Base-by-base conservation (phyloP, 108 stramenopile genomes). In the Cyclotella kingstonii region DNA sequence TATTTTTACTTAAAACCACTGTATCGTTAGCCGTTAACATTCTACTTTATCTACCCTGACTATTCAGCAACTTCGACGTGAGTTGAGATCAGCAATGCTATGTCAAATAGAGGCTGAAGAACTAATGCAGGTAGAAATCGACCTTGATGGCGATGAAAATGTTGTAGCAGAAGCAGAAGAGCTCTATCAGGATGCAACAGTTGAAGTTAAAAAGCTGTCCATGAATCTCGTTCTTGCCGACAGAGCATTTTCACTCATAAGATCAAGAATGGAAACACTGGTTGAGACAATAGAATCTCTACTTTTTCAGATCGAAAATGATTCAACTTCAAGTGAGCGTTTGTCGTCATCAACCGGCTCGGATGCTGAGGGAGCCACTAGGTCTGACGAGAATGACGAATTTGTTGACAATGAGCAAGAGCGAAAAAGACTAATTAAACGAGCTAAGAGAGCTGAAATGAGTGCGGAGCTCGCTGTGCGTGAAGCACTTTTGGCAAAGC, bases 161-260 rank as follows among this genome's bases (percentile, higher is more conserved):
- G 55, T 86, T 56, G 84, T 92, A 71, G 83, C 87, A 15, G 91
- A 92, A 51, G 84, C 91, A 19, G 91, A 92, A 61, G 79, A 89
- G 62, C 63, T 73, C 5, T 89, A 86, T 56, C 77, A 84, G 30
- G 64, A 73, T 27, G 62, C 81, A 30, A 88, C 88, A 66, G 70
- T 80, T 49, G 82, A 87, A 22, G 91, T 92, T 29, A 89, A 87
- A 52, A 64, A 69, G 7, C 55, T 92, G 15, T 86, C 91, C 1
- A 78, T 81, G 39, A 74, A 84, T 47, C 58, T 92, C 10, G 86
- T 87, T 5, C 55, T 81, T 18, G 91, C 91, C 8, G 91, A 92
- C 30, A 83, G 84, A 60, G 77, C 91, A 0, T 92, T 92, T 66
- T 53, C 51, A 22, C 45, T 85, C 17, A 86, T 89, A 14, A 68